Percentiles rank a stretch among this genome's conserved stretches.
Evolutionary conservation across 2,329 filamentous ascomycete genomes (phyloP).

Genomic region (Biscogniauxia sp.): DNA sequence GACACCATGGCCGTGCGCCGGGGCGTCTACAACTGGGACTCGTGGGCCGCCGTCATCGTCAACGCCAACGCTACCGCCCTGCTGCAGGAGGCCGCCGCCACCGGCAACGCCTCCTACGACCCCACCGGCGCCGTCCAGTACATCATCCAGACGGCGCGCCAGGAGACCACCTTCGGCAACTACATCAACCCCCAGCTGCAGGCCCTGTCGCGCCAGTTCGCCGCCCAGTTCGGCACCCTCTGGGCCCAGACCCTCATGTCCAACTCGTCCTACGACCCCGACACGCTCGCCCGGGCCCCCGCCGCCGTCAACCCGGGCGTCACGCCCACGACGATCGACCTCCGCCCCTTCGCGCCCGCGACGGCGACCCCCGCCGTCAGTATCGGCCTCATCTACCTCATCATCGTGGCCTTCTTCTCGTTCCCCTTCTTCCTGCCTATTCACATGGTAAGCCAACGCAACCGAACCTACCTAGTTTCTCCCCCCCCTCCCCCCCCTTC

Average conservation of each 20-base stretch:
- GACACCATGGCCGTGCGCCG: constrained; percentile 56
- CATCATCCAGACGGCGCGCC: constrained; percentile 53
- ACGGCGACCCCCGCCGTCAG: constrained; percentile 55
- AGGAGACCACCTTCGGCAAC: constrained; percentile 51
- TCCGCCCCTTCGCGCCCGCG: constrained; percentile 57
- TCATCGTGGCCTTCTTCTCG: constrained; percentile 66
- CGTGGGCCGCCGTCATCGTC: constrained; percentile 61
- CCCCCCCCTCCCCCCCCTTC: too few species aligned
- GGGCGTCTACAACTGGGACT: constrained; percentile 56
- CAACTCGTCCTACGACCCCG: constrained; percentile 35
- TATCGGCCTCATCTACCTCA: constrained; percentile 64
- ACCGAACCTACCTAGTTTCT: too few species aligned
- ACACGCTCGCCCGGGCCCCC: constrained; percentile 29
- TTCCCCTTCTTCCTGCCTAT: constrained; percentile 65
- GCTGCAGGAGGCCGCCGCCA: constrained; percentile 51
- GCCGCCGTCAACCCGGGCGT: constrained; percentile 34
- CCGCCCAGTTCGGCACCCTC: constrained; percentile 44
- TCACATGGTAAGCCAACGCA: constrained; percentile 42
- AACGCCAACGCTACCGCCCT: constrained; percentile 61
- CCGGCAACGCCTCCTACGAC: constrained; percentile 57
- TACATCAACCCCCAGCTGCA: constrained; percentile 54
- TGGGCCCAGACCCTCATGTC: constrained; percentile 42
- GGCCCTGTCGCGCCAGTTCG: constrained; percentile 44
- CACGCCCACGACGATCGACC: constrained; percentile 41
- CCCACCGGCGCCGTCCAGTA: constrained; percentile 57